Base-by-base conservation (phyloP, 148 eudicot species). In the Nepenthes mirabilis region DNA sequence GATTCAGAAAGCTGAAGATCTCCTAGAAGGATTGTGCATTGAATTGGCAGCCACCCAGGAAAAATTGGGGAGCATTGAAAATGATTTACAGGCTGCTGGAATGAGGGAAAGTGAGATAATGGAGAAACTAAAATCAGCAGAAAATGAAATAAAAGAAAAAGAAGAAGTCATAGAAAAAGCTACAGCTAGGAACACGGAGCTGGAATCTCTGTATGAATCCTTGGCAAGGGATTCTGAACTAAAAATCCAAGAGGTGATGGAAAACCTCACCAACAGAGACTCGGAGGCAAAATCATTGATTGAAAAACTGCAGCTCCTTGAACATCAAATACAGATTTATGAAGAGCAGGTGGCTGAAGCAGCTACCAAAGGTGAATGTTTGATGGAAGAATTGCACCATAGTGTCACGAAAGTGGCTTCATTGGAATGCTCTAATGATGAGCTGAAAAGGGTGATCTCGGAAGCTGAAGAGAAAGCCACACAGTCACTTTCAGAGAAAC, bases 391-490 rank as follows among this genome's bases (percentile, higher is more conserved):
- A 52, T 63, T 83, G 67, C 68, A 74, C 33, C 74, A 70, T 56
- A 70, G 73, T 37, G 48, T 60, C 32, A 43, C 53, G 12, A 80
- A 75, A 68, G 64, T 82, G 9, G 77, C 75, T 57, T 67, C 81
- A 36, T 64, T 75, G 1, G 85, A 83, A 62, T 70, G 36, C 32
- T 55, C 70, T 11, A 91, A 72, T 62, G 95, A 81, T 67, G 91
- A 83, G 47, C 84, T 87, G 14, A 81, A 74, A 58, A 71, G 34
- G 63, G 69, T 71, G 72, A 71, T 87, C 33, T 69, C 52, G 5
- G 87, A 80, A 59, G 80, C 68, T 34, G 91, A 90, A 70, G 77
- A 73, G 36, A 84, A 81, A 76, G 83, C 77, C 58, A 75, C 75
- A 10, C 78, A 74, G 52, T 80, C 73, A 55, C 62, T 65, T 43